Percentiles rank a stretch among this genome's conserved stretches.
Conservation (phyloP, 2,329 filamentous ascomycete genomes). For the Cytospora piceae region DNA sequence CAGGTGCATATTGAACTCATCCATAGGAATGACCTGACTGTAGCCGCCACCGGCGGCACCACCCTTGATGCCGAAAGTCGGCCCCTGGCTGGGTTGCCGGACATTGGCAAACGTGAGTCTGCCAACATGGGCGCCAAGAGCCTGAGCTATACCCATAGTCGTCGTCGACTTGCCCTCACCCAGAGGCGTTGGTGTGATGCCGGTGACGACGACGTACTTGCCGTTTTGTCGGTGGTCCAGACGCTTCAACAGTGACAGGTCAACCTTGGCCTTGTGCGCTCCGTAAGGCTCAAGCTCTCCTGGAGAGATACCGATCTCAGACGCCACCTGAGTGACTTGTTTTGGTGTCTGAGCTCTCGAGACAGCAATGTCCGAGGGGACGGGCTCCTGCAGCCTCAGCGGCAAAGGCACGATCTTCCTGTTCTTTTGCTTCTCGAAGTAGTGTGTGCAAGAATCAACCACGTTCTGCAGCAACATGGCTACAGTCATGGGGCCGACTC, state of each 20-base stretch:
- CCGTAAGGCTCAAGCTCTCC: conserved; percentile 94
- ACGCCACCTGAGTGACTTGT: conserved; percentile 80
- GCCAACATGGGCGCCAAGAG: conserved; percentile 84
- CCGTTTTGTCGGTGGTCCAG: conserved; percentile 87
- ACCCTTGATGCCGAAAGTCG: conserved; percentile 98
- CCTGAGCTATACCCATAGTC: conserved; percentile 93
- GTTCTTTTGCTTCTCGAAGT: conserved; percentile 81
- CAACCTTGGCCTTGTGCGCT: conserved; percentile 94
- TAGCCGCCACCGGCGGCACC: conserved; percentile 96
- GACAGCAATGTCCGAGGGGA: conserved; percentile 94
- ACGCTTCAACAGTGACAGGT: conserved; percentile 78
- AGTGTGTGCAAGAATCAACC: conserved; percentile 78
- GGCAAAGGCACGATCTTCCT: conserved; percentile 82
- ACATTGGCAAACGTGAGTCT: conserved; percentile 95
- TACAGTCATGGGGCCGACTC: conserved; percentile 98
- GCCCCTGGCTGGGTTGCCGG: conserved; percentile 93
- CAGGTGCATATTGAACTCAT: conserved; percentile 97
- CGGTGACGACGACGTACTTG: conserved; percentile 88
- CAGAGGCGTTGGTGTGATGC: conserved; percentile 94
- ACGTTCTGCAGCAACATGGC: conserved; percentile 98
- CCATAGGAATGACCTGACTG: conserved; percentile 99
- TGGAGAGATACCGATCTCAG: conserved; percentile 84
- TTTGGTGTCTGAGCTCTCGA: conserved; percentile 92
- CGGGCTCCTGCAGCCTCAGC: conserved; percentile 75
- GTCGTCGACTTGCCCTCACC: conserved; percentile 99